A percentile compares a stretch with the other conserved stretches of the same genome.
Conservation (phyloP, 805 yeast species). For the Starmerella vaccinii region DNA sequence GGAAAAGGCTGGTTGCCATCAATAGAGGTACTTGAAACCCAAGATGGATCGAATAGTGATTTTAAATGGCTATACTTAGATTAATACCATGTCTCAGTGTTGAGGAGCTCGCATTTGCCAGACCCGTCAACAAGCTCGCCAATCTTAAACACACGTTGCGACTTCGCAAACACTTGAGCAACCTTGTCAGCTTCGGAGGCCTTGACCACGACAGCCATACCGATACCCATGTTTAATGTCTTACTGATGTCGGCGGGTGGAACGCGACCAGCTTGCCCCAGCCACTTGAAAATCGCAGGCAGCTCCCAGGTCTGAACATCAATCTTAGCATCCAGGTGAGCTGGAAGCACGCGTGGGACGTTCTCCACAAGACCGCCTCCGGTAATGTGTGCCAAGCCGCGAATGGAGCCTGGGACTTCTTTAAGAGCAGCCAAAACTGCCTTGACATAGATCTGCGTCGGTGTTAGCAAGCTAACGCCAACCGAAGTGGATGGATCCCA, state of each 20-base stretch:
- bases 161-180: slow-evolving; percentile 46
- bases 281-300: slow-evolving; percentile 87
- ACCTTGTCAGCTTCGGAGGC: slow-evolving; percentile 52
- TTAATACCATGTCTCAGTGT: slow-evolving; percentile 31
- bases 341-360: slow-evolving; percentile 88
- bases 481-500: slow-evolving; percentile 64
- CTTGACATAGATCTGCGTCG: slow-evolving; percentile 91
- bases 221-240: slow-evolving; percentile 92
- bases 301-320: slow-evolving; percentile 75
- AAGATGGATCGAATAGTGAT: background rate
- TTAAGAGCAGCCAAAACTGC: slow-evolving; percentile 64
- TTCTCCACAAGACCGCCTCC: slow-evolving; percentile 98
- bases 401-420: slow-evolving; percentile 43
- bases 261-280: slow-evolving; percentile 81
- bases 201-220: slow-evolving; percentile 85
- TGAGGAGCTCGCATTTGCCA: slow-evolving; percentile 32
- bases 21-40: slow-evolving; percentile 1
- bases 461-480: slow-evolving; percentile 77
- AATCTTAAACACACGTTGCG: slow-evolving; percentile 65
- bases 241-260: slow-evolving; percentile 75
- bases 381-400: slow-evolving; percentile 93
- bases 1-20: slow-evolving; percentile 38
- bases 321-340: slow-evolving; percentile 63
- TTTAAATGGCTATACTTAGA: background rate
- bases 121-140: slow-evolving; percentile 48